These are phyloP conservation scores for Venturia oleaginea DNA, from an alignment of 2,329 filamentous ascomycete species.

Conservation along the genomic window DNA sequence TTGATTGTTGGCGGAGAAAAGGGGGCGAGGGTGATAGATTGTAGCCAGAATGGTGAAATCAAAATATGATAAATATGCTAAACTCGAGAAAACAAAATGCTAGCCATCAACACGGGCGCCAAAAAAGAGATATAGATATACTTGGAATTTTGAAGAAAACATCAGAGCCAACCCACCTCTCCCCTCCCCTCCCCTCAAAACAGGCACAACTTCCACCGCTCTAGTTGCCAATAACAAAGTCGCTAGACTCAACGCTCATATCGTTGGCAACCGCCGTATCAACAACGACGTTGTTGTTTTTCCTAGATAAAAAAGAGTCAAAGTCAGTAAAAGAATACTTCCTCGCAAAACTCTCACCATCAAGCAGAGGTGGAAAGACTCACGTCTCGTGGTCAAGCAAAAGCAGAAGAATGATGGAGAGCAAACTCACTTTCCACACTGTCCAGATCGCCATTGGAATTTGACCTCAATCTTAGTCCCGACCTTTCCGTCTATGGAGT, in stretches of 20 bases:
- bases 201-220: neutral
- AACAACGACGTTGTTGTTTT: neutral
- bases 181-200: neutral
- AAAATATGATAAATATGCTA: too few relatives aligned
- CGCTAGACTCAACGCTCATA: neutral
- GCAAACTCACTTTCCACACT: slow-evolving; percentile 21
- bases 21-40: too few relatives aligned
- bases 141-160: neutral
- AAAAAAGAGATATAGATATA: too few relatives aligned
- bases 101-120: too few relatives aligned
- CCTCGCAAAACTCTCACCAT: neutral
- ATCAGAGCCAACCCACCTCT: too few relatives aligned
- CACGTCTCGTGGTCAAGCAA: neutral
- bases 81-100: too few relatives aligned
- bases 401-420: neutral
- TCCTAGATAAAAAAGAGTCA: neutral
- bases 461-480: slow-evolving; percentile 32
- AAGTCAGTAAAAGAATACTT: neutral
- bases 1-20: too few relatives aligned
- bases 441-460: slow-evolving; percentile 33
- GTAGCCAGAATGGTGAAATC: too few relatives aligned
- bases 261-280: neutral
- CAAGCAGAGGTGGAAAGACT: neutral
- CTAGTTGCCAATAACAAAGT: neutral
- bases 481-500: slow-evolving; percentile 42